A percentile compares a stretch with the other conserved stretches of the same genome.
Conservation (phyloP, 2,329 filamentous ascomycete genomes). For the Ophiostoma quercus region DNA sequence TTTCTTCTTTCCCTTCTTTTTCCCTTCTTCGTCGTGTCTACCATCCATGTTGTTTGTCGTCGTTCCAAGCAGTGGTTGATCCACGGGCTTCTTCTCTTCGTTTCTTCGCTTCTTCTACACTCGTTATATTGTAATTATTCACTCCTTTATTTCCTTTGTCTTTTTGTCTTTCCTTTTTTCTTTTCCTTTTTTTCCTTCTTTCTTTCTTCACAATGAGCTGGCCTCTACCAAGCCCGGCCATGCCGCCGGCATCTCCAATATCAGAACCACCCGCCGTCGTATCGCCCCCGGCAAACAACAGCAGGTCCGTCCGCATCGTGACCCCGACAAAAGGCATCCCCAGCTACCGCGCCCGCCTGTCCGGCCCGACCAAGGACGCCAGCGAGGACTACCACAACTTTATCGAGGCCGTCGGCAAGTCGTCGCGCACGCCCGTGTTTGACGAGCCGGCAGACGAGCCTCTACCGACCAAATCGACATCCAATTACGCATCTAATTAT, state of each 20-base stretch:
- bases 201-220: conserved; percentile 10
- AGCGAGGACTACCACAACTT: conserved; percentile 24
- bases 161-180: background rate
- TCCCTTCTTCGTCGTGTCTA: background rate
- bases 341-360: background rate
- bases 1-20: background rate
- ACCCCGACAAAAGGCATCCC: background rate
- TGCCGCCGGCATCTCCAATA: conserved; percentile 9
- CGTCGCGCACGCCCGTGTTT: conserved; percentile 12
- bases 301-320: background rate
- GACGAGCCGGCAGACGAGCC: background rate
- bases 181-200: background rate
- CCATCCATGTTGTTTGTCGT: conserved; percentile 11
- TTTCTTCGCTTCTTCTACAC: conserved; percentile 1
- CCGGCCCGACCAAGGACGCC: conserved; percentile 15
- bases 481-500: too few species aligned
- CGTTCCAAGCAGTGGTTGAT: conserved; percentile 18
- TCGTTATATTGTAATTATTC: conserved; percentile 11
- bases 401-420: conserved; percentile 22
- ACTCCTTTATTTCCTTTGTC: background rate
- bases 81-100: conserved; percentile 10
- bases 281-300: background rate
- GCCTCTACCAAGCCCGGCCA: conserved; percentile 18
- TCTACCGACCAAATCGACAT: background rate
- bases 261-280: background rate